These are phyloP conservation scores for Albizia julibrissin DNA, from an alignment of 306 rosid genomes.

Conservation along the genomic window DNA sequence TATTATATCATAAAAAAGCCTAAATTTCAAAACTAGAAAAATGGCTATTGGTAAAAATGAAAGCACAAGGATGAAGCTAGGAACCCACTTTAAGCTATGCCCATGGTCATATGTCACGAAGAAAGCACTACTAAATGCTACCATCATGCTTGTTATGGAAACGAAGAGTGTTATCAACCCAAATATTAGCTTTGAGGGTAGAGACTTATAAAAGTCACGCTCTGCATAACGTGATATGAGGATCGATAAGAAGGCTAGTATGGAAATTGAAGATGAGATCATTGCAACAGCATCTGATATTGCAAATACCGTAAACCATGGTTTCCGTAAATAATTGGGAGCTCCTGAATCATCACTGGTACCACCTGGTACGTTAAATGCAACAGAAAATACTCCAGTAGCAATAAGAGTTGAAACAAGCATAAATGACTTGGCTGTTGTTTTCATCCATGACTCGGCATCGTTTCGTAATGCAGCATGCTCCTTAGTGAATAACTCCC, in stretches of 20 bases:
- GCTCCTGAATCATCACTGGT: not conserved
- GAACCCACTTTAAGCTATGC: not conserved
- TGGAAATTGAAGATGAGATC: slow-evolving; percentile 47
- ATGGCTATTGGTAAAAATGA: not conserved
- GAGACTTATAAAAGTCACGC: slow-evolving; percentile 42
- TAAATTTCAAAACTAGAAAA: not conserved
- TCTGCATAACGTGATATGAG: slow-evolving; percentile 49
- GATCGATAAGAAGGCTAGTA: slow-evolving; percentile 49
- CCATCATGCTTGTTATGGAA: slow-evolving; percentile 31
- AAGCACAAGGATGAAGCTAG: not conserved
- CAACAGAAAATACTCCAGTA: slow-evolving; percentile 41
- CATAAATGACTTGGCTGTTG: slow-evolving; percentile 42
- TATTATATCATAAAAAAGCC: not conserved
- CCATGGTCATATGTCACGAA: not conserved
- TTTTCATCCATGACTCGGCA: slow-evolving; percentile 52
- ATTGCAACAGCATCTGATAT: slow-evolving; percentile 51
- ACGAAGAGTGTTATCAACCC: slow-evolving; percentile 26
- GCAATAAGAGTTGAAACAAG: slow-evolving; percentile 45
- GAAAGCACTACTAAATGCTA: not conserved
- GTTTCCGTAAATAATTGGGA: slow-evolving; percentile 21
- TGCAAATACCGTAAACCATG: slow-evolving; percentile 26
- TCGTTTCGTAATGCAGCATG: slow-evolving; percentile 26
- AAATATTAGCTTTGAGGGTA: slow-evolving; percentile 49
- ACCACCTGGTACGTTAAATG: slow-evolving; percentile 42
- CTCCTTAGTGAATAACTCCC: slow-evolving; percentile 32